Base-by-base conservation (phyloP, 2,329 filamentous ascomycete genomes). In the Sarocladium brachiariae region DNA sequence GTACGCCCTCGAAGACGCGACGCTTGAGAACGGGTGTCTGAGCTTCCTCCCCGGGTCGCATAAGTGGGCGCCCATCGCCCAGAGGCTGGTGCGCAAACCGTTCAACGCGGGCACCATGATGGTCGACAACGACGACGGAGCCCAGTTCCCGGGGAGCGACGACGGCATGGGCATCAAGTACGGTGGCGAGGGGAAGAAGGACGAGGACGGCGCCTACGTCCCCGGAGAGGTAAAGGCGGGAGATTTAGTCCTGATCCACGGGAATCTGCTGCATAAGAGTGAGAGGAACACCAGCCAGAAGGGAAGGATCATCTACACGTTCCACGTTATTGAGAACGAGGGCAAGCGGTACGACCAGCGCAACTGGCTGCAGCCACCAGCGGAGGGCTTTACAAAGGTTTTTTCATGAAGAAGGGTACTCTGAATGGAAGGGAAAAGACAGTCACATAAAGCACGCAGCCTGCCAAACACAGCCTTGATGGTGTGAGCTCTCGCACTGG, bases 1-100 rank as follows among this genome's bases (percentile, higher is more conserved):
- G 93, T 95, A 96, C 67, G 93, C 93, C 11, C 78, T 99, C 34
- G 91, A 99, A 71, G 92, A 97, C 67, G 89, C 89, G 19, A 92
- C 87, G 7, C 72, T 76, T 1, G 82, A 85, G 64, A 99, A 99
- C 66, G 93, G 90, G 1, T 96, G 91, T 61, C 67, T 99, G 61
- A 88, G 85, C 55, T 96, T 97, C 69, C 78, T 89, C 57, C 84
- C 82, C 0, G 92, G 91, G 0, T 89, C 84, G 57, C 92, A 97
- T 63, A 80, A 75, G 60, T 83, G 84, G 63, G 84, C 85, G 2
- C 79, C 83, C 10, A 75, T 97, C 9, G 71, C 71, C 54, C 79
- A 84, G 63, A 75, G 93, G 31, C 87, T 97, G 62, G 89, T 96
- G 52, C 76, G 90, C 54, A 77, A 75, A 60, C 61, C 61, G 1